Percentiles rank a stretch among this genome's conserved stretches.
Conservation (phyloP, 148 eudicot genomes). For the Camellia japonica region DNA sequence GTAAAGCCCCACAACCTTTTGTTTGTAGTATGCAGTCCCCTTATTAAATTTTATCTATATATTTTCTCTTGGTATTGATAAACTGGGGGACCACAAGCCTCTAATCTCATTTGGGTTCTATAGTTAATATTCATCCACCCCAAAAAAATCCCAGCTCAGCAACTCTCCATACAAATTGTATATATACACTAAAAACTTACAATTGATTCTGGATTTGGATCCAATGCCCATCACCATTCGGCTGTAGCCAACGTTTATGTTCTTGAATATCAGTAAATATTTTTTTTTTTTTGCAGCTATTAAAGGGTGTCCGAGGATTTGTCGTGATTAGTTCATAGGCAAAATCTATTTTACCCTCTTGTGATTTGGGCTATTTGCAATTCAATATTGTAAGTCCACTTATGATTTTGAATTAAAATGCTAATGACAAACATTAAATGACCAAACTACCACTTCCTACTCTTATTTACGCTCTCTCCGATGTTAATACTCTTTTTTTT, state of each 20-base stretch:
- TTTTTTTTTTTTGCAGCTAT: too few species aligned
- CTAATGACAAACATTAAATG: too few species aligned
- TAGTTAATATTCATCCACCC: slow-evolving; percentile 16
- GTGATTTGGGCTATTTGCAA: too few species aligned
- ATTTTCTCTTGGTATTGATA: slow-evolving; percentile 11
- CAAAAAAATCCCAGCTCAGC: slow-evolving; percentile 28
- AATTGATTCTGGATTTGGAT: slow-evolving; percentile 9
- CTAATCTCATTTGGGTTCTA: slow-evolving; percentile 17
- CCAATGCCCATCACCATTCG: background rate
- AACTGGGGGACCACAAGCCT: slow-evolving; percentile 29
- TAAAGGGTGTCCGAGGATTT: too few species aligned
- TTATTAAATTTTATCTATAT: background rate
- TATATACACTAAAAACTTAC: background rate
- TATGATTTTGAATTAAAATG: too few species aligned
- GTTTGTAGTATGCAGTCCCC: slow-evolving; percentile 13
- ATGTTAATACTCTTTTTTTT: too few species aligned
- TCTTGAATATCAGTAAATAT: too few species aligned
- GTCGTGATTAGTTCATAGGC: too few species aligned
- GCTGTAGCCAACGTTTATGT: slow-evolving; percentile 2
- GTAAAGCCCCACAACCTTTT: slow-evolving; percentile 20
- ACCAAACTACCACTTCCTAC: too few species aligned
- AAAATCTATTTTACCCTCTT: too few species aligned
- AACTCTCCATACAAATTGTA: background rate
- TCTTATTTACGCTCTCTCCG: too few species aligned
- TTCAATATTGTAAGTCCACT: too few species aligned